Conservation (phyloP, 1,139 yeast species). For the Yarrowia galli region DNA sequence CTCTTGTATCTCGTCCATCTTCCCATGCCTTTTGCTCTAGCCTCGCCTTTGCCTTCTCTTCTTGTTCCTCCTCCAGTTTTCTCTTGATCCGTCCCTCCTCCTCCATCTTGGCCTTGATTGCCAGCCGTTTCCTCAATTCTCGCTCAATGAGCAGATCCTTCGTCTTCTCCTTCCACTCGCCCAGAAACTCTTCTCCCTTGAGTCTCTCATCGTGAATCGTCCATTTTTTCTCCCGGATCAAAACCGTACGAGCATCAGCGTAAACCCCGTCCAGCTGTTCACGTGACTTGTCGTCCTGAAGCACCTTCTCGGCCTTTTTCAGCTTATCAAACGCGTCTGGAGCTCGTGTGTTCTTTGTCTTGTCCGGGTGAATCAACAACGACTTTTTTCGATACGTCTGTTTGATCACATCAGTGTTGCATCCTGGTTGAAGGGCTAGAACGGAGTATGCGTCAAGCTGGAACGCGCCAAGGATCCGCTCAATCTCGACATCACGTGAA, state of each 20-base stretch:
- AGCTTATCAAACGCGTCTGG: slow-evolving; percentile 67
- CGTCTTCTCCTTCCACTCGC: slow-evolving; percentile 54
- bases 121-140: slow-evolving; percentile 54
- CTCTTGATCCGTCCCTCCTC: slow-evolving; percentile 54
- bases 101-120: slow-evolving; percentile 54
- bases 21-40: slow-evolving; percentile 66
- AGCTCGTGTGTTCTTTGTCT: slow-evolving; percentile 61
- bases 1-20: slow-evolving; percentile 64
- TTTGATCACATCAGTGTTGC: slow-evolving; percentile 53
- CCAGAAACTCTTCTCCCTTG: slow-evolving; percentile 53
- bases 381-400: slow-evolving; percentile 65
- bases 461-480: slow-evolving; percentile 59
- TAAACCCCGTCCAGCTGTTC: slow-evolving; percentile 54
- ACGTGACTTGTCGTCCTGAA: slow-evolving; percentile 51
- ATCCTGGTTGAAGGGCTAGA: slow-evolving; percentile 62
- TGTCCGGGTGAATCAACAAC: slow-evolving; percentile 73
- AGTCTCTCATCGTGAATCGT: slow-evolving; percentile 53
- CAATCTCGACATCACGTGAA: slow-evolving; percentile 60
- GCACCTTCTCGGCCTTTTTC: slow-evolving; percentile 53
- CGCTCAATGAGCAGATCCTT: slow-evolving; percentile 56
- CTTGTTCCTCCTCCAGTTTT: slow-evolving; percentile 52
- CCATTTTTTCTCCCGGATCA: slow-evolving; percentile 58
- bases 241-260: slow-evolving; percentile 55
- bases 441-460: slow-evolving; percentile 63
- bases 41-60: slow-evolving; percentile 54